These are phyloP conservation scores for Helotiales sp. DNA, from an alignment of 2,329 filamentous ascomycete species.

Conservation along the genomic window DNA sequence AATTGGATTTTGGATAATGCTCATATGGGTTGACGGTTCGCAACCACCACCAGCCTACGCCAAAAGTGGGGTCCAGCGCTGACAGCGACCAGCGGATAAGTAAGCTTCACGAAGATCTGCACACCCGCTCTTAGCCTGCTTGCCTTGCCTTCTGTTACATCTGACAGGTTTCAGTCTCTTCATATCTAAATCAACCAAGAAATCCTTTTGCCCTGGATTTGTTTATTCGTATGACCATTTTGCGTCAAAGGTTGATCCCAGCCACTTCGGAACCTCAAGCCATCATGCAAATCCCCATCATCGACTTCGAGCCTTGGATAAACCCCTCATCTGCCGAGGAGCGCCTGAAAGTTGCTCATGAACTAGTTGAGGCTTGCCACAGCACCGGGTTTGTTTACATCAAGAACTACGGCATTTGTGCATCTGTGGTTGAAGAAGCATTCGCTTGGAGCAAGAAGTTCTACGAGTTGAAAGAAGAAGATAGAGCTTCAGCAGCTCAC, in stretches of 20 bases:
- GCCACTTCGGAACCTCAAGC: not conserved
- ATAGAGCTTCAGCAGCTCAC: constrained; percentile 18
- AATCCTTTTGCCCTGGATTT: too few relatives aligned
- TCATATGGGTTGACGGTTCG: too few relatives aligned
- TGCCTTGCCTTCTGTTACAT: too few relatives aligned
- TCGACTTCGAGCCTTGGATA: constrained; percentile 15
- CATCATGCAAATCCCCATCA: constrained; percentile 12
- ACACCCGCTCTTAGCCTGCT: too few relatives aligned
- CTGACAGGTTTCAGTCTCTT: too few relatives aligned
- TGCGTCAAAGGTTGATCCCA: not conserved
- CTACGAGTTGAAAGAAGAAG: constrained; percentile 14
- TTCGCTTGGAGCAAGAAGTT: constrained; percentile 22
- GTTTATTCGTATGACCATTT: too few relatives aligned
- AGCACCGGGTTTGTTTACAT: constrained; percentile 26
- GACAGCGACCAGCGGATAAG: too few relatives aligned
- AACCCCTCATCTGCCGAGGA: not conserved
- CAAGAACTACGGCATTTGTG: constrained; percentile 22
- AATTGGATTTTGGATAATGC: too few relatives aligned
- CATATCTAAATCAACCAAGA: too few relatives aligned
- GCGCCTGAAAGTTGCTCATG: constrained; percentile 11
- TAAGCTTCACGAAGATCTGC: too few relatives aligned
- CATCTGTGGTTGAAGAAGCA: constrained; percentile 9
- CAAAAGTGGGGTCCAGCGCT: too few relatives aligned
- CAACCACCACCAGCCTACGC: too few relatives aligned
- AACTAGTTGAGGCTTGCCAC: constrained; percentile 25